Evolutionary conservation across 768 basidiomycete genomes (phyloP), one percentile per base, ranked within the genome.

Genomic region (Scleroderma citrinum): DNA sequence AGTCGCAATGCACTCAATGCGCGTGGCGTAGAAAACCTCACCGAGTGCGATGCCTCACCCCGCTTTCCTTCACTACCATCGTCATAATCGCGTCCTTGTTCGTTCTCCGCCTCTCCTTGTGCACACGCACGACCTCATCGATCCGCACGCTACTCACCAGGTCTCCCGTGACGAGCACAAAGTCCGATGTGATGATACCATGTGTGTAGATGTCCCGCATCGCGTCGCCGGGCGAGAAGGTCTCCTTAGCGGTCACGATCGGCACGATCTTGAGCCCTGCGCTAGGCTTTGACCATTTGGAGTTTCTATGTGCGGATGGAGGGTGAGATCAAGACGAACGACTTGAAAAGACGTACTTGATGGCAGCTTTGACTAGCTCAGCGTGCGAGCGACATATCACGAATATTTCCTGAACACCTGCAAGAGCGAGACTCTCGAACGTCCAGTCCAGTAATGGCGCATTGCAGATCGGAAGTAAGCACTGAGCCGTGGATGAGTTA

Each of bases 41-140:
- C 89, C 85, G 80, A 42, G 87, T 87, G 42, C 87, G 73, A 69
- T 89, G 90, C 53, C 63, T 69, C 7, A 74, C 75, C 13, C 85
- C 86, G 56, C 81, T 81, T 68, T 87, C 83, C 67, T 89, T 90
- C 50, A 89, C 87, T 13, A 91, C 92, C 75, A 98, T 92, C 23
- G 92, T 93, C 92, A 99, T 93, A 60, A 93, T 92, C 34, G 87
- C 89, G 63, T 97, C 89, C 71, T 91, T 90, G 67, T 94, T 91
- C 51, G 74, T 78, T 67, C 84, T 85, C 52, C 92, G 75, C 44
- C 92, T 73, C 65, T 88, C 87, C 74, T 87, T 92, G 72, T 97
- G 95, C 54, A 80, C 81, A 40, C 84, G 78, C 42, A 96, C 87
- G 46, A 93, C 88, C 57, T 92, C 87, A 58, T 91, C 87, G 56